Evolutionary conservation across 2,329 filamentous ascomycete species (phyloP).

Genomic region (Trichoderma atrobrunneum): DNA sequence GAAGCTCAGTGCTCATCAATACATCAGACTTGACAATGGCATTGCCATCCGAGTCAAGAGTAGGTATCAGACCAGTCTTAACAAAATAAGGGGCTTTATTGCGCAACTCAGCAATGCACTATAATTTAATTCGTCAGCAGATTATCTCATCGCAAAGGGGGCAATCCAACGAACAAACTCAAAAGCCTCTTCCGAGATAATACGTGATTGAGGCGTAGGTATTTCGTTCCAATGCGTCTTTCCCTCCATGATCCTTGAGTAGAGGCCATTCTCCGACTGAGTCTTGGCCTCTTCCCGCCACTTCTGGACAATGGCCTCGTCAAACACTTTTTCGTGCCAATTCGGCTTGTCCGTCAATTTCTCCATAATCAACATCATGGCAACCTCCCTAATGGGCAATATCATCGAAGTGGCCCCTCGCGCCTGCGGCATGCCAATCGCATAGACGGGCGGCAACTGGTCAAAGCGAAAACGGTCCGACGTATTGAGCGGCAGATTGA

Average conservation of each 20-base stretch:
- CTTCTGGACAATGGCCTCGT: conserved; percentile 27
- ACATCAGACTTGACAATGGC: conserved; percentile 11
- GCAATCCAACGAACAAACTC: conserved; percentile 31
- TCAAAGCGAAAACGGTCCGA: not conserved
- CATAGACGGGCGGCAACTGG: not conserved
- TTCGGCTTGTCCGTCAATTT: conserved; percentile 29
- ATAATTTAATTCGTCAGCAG: not conserved
- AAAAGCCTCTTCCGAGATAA: conserved; percentile 29
- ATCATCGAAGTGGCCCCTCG: not conserved
- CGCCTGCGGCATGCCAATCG: conserved; percentile 5
- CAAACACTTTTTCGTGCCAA: conserved; percentile 29
- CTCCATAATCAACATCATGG: conserved; percentile 30
- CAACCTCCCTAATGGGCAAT: conserved; percentile 22
- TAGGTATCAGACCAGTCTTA: conserved; percentile 34
- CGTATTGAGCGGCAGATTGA: not conserved
- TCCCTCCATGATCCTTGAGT: conserved; percentile 14
- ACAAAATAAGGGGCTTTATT: conserved; percentile 45
- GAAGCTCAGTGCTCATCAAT: not conserved
- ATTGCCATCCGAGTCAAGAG: conserved; percentile 15
- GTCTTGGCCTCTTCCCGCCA: conserved; percentile 24
- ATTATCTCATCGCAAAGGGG: not conserved
- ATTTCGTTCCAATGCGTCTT: not conserved
- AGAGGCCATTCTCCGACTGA: conserved; percentile 19
- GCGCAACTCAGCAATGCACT: conserved; percentile 40
- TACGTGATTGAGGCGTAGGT: conserved; percentile 12